phyloP scores from a whole-genome alignment of 2,329 filamentous ascomycete genomes.

The Tolypocladium endophyticum region DNA sequence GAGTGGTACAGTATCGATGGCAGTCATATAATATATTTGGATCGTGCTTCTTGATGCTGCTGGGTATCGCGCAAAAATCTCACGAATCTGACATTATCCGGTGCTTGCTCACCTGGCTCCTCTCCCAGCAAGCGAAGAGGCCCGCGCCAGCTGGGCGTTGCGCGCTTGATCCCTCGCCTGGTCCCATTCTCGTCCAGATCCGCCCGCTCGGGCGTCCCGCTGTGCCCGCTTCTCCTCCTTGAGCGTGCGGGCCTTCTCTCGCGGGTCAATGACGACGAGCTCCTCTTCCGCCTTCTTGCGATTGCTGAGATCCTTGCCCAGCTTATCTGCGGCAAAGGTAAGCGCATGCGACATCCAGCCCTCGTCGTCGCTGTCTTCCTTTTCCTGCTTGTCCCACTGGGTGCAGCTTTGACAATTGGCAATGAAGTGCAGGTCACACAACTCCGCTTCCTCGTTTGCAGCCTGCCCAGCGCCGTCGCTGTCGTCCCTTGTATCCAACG shows the following conservation, averaged over 20 bases:
- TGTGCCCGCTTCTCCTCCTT: constrained; percentile 52
- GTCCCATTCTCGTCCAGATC: constrained; percentile 49
- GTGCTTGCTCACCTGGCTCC: constrained; percentile 37
- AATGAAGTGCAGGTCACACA: constrained; percentile 94
- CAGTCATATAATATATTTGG: neutral
- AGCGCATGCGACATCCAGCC: constrained; percentile 83
- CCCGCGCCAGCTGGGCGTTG: constrained; percentile 45
- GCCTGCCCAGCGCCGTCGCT: constrained; percentile 11
- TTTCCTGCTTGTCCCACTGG: constrained; percentile 63
- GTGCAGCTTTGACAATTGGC: constrained; percentile 88
- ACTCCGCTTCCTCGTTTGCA: constrained; percentile 55
- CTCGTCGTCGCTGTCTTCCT: constrained; percentile 48
- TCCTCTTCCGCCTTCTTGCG: constrained; percentile 87
- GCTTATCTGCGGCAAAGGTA: constrained; percentile 76
- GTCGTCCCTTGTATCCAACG: constrained; percentile 24
- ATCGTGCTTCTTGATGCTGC: neutral
- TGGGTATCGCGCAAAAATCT: neutral
- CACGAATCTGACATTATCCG: neutral
- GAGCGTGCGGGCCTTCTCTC: constrained; percentile 68
- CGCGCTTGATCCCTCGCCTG: constrained; percentile 32
- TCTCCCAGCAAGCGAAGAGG: constrained; percentile 43
- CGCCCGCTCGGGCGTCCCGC: constrained; percentile 41
- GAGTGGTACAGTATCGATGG: neutral
- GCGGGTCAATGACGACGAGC: constrained; percentile 83
- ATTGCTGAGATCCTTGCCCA: constrained; percentile 87